phyloP scores from a whole-genome alignment of 176 grass and related monocot species.

The Saccharum officinarum region DNA sequence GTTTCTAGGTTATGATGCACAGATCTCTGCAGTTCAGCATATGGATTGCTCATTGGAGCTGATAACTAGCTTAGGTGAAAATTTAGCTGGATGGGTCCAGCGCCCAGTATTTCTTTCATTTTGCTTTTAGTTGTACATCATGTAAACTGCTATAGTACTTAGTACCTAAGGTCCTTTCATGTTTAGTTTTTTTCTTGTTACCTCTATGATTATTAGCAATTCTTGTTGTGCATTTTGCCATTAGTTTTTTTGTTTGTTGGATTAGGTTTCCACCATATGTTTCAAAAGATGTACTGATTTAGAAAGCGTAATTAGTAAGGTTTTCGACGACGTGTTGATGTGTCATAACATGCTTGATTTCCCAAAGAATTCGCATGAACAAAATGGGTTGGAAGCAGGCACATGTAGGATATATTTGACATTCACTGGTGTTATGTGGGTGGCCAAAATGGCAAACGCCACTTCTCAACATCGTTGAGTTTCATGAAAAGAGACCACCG shows the following conservation, averaged over 20 bases:
- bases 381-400: neutral
- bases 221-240: neutral
- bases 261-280: neutral
- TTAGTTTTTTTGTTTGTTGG: slow-evolving; percentile 22
- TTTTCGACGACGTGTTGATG: neutral
- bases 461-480: neutral
- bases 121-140: neutral
- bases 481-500: neutral
- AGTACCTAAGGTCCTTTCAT: neutral
- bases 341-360: neutral
- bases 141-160: neutral
- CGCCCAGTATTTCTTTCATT: neutral
- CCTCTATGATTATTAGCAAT: neutral
- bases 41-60: neutral
- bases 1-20: slow-evolving; percentile 22
- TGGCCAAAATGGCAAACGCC: neutral
- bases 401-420: neutral
- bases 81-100: neutral
- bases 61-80: neutral
- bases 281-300: neutral
- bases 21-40: neutral
- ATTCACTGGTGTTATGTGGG: neutral
- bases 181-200: neutral
- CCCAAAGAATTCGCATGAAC: neutral
- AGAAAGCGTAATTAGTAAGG: neutral